Evolutionary conservation across 1,284 basidiomycete genomes (phyloP).

Genomic region (Malassezia yamatoensis): DNA sequence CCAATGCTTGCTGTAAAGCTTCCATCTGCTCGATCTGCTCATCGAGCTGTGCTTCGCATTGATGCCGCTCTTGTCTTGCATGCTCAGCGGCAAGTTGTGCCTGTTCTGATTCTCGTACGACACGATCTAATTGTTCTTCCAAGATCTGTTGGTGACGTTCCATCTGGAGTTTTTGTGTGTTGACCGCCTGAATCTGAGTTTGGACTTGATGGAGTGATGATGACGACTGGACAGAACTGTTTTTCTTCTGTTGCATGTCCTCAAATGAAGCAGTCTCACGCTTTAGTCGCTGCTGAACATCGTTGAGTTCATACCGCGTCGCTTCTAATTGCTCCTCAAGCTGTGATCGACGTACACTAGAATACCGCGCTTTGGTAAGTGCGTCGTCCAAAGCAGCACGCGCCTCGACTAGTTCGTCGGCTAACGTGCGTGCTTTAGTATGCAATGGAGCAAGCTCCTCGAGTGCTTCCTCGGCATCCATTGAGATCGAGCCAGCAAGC

Average conservation of each 20-base stretch:
- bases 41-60: conserved; percentile 13
- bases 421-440: conserved; percentile 3
- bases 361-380: background rate
- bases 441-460: conserved; percentile 9
- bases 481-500: background rate
- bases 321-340: conserved; percentile 11
- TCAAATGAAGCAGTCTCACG: background rate
- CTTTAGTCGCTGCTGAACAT: background rate
- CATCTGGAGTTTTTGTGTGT: conserved; percentile 3
- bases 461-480: background rate
- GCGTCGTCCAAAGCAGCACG: conserved; percentile 10
- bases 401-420: conserved; percentile 6
- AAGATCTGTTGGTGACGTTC: conserved; percentile 7
- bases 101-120: background rate
- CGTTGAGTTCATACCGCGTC: background rate
- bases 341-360: conserved; percentile 4
- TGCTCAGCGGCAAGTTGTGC: background rate
- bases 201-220: background rate
- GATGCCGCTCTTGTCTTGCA: conserved; percentile 3
- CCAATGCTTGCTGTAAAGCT: conserved; percentile 6
- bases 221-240: background rate
- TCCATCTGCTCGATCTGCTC: conserved; percentile 13
- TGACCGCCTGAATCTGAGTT: background rate
- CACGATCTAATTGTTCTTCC: conserved; percentile 8
- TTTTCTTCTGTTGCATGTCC: background rate